Base-by-base conservation (phyloP, 345 rosid species). In the Gossypium bickii region DNA sequence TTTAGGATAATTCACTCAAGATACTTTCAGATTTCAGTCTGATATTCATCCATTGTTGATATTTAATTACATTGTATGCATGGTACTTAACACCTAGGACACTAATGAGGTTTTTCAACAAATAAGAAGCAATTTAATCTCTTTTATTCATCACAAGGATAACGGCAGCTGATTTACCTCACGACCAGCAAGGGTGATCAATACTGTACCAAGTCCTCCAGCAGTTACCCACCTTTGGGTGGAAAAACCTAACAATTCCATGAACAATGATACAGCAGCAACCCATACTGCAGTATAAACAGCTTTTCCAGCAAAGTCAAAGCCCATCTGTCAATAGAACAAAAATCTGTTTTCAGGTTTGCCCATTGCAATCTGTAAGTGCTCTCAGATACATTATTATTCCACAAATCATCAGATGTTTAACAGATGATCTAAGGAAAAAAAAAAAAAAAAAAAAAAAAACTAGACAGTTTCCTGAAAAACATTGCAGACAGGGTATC, bases 161-260 rank as follows among this genome's bases (percentile, higher is more conserved):
- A 70, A 49, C 69, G 52, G 29, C 18, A 85, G 71, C 51, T 57
- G 72, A 16, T 78, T 74, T 78, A 91, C 99, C 98, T 94, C 99
- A 45, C 99, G 97, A 77, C 98, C 99, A 86, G 97, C 97, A 68
- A 95, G 99, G 25, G 98, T 95, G 77, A 95, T 91, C 87, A 95
- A 77, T 48, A 95, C 99, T 67, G 98, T 92, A 60, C 99, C 99
- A 78, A 95, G 88, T 80, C 99, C 98, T 55, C 99, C 99, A 77
- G 97, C 97, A 2, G 99, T 95, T 65, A 95, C 77, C 94, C 97
- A 90, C 82, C 82, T 95, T 84, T 95, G 98, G 79, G 99, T 87
- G 67, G 96, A 90, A 83, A 93, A 93, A 75, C 98, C 98, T 53
- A 93, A 85, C 80, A 95, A 86, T 83, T 95, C 98, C 97, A 91